Evolutionary conservation across 1,284 basidiomycete species (phyloP), one percentile per base, ranked within the genome.

Genomic region (Moesziomyces antarcticus): DNA sequence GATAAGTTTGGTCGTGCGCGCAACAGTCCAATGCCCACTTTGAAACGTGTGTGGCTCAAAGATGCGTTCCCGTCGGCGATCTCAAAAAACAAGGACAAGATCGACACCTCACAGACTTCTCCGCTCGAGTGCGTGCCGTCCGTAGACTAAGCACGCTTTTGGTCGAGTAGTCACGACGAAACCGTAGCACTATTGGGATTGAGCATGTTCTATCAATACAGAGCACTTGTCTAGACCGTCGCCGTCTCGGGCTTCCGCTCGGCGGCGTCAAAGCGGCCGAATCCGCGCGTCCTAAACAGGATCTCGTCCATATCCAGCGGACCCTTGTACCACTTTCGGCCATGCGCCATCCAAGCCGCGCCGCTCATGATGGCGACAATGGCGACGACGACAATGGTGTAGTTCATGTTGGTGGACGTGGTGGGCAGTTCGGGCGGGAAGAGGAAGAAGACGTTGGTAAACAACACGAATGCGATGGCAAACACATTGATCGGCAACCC

Each of bases 401-500:
- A 87, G 75, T 86, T 87, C 86, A 87, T 86, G 52, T 78, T 83
- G 16, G 70, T 68, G 7, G 81, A 84, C 5, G 77, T 81, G 4
- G 85, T 83, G 8, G 86, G 85, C 0, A 86, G 55, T 14, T 79
- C 84, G 8, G 86, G 85, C 4, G 87, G 87, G 84, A 87, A 87
- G 27, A 86, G 67, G 85, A 87, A 87, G 80, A 87, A 86, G 22
- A 87, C 84, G 21, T 82, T 82, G 6, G 86, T 87, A 41, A 87
- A 61, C 18, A 81, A 44, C 3, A 83, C 84, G 65, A 87, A 87
- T 11, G 72, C 53, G 33, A 87, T 71, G 0, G 84, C 84, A 45
- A 84, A 81, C 35, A 83, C 45, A 60, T 87, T 87, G 73, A 84
- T 80, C 64, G 83, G 59, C 0, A 76, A 78, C 0, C 82, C 81